Evolutionary conservation across 2,329 filamentous ascomycete genomes (phyloP).

Genomic region (Cucurbitaria berberidis): DNA sequence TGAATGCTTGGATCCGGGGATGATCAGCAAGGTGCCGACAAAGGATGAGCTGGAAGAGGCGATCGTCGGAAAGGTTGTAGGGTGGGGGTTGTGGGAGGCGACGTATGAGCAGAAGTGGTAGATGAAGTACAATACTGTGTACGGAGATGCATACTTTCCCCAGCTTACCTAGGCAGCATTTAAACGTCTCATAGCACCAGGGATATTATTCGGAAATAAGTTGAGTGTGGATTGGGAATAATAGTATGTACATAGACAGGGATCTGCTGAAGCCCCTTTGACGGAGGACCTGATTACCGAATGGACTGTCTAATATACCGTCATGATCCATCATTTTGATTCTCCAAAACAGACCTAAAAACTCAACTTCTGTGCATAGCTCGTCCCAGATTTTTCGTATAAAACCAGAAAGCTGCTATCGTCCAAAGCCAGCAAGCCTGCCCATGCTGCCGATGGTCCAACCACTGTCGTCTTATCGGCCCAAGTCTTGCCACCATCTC

Average conservation of each 20-base stretch:
- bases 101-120: background rate
- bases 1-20: background rate
- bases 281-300: too few species aligned
- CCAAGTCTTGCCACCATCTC: conserved; percentile 37
- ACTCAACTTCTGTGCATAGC: conserved; percentile 33
- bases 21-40: background rate
- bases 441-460: conserved; percentile 33
- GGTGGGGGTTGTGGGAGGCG: background rate
- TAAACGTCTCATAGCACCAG: too few species aligned
- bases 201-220: too few species aligned
- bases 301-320: background rate
- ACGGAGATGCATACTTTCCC: too few species aligned
- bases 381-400: conserved; percentile 30
- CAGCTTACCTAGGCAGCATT: too few species aligned
- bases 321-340: background rate
- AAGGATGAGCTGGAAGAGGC: background rate
- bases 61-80: background rate
- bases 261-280: too few species aligned
- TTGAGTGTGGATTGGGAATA: too few species aligned
- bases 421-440: conserved; percentile 37
- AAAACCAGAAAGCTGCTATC: conserved; percentile 33
- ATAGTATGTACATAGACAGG: too few species aligned
- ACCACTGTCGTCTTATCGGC: conserved; percentile 39
- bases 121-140: too few species aligned
- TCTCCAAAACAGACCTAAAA: background rate